These are phyloP conservation scores for Xerocomellus dryophilus DNA, from an alignment of 768 basidiomycete genomes.

Conservation along the genomic window DNA sequence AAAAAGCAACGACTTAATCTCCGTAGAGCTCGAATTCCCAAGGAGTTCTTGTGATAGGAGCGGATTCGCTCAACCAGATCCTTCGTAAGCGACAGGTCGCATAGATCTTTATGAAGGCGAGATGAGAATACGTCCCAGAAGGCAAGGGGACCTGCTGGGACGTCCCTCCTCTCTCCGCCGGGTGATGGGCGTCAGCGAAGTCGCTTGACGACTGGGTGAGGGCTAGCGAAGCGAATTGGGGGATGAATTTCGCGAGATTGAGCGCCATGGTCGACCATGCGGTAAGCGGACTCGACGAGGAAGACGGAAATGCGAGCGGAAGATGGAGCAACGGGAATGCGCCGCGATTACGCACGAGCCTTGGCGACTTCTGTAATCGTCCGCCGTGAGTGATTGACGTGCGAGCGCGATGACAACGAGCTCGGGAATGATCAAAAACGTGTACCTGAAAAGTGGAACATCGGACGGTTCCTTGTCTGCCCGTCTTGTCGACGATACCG, in stretches of 20 bases:
- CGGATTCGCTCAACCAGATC: conserved; percentile 69
- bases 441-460: conserved; percentile 80
- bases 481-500: conserved; percentile 63
- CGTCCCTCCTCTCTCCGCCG: conserved; percentile 20
- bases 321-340: conserved; percentile 64
- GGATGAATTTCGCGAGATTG: conserved; percentile 56
- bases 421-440: not conserved
- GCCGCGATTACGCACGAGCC: conserved; percentile 39
- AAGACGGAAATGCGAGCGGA: conserved; percentile 60
- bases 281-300: conserved; percentile 57
- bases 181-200: conserved; percentile 18
- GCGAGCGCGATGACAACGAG: not conserved
- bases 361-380: conserved; percentile 49
- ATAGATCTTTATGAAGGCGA: conserved; percentile 72
- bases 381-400: conserved; percentile 5
- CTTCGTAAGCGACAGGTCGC: conserved; percentile 74
- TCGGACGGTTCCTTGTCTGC: conserved; percentile 57
- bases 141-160: conserved; percentile 37
- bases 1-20: conserved; percentile 26
- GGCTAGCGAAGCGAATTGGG: conserved; percentile 56
- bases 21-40: conserved; percentile 78
- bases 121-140: conserved; percentile 57
- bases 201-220: conserved; percentile 27
- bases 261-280: conserved; percentile 66
- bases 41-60: conserved; percentile 51